Conservation (phyloP, 2,329 filamentous ascomycete species). For the Ophiostoma tasmaniense region DNA sequence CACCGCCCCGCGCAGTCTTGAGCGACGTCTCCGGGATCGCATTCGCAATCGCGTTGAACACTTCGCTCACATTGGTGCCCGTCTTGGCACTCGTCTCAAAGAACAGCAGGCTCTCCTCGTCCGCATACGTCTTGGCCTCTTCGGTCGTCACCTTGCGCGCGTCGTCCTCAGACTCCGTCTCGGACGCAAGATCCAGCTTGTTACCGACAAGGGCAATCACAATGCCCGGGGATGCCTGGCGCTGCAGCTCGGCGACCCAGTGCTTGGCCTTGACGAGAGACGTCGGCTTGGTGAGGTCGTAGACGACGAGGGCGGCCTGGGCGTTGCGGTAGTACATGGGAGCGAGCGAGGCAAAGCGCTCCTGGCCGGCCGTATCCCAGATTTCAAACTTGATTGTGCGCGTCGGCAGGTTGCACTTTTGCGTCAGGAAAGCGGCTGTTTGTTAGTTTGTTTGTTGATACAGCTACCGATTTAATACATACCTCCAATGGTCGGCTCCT, state of each 20-base stretch:
- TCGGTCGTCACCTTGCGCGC: constrained; percentile 83
- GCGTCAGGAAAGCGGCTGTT: constrained; percentile 88
- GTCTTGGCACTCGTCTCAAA: constrained; percentile 98
- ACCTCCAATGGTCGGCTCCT: constrained; percentile 98
- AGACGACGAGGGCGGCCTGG: constrained; percentile 93
- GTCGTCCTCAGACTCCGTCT: constrained; percentile 50
- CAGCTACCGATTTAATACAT: constrained; percentile 28
- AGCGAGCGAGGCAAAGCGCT: constrained; percentile 90
- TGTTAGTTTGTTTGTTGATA: background rate
- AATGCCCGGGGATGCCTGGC: constrained; percentile 91
- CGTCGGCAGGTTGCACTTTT: constrained; percentile 93
- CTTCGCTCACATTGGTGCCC: constrained; percentile 85
- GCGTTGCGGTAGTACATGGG: constrained; percentile 99
- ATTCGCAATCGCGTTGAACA: constrained; percentile 97
- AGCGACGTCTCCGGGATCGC: constrained; percentile 94
- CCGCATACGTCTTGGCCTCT: constrained; percentile 86
- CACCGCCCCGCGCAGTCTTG: constrained; percentile 68
- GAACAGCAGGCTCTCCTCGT: constrained; percentile 89
- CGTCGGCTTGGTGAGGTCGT: constrained; percentile 94
- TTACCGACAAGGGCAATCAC: constrained; percentile 96
- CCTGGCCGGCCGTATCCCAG: constrained; percentile 97
- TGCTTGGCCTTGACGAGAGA: constrained; percentile 95
- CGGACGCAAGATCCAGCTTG: constrained; percentile 81
- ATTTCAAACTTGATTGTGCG: constrained; percentile 92
- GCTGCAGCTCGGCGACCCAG: constrained; percentile 95